Evolutionary conservation across 495 filamentous ascomycete genomes (phyloP), one percentile per base, ranked within the genome.

Genomic region (Penicillium tannophilum): DNA sequence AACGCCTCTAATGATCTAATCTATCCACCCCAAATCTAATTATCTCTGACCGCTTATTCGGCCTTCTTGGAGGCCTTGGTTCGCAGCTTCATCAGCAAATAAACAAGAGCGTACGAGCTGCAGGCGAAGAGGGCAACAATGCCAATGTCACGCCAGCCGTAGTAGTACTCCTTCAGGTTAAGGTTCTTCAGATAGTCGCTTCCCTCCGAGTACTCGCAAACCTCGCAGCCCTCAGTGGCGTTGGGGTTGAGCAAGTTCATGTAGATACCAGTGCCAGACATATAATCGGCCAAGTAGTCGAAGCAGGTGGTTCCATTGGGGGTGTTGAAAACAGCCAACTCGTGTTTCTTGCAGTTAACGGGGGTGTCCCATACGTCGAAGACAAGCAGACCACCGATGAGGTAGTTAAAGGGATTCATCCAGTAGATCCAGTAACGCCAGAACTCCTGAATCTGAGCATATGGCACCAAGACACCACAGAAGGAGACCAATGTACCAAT

Each of bases 371-470:
- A 86, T 16, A 89, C 68, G 10, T 72, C 79, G 12, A 80, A 80
- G 0, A 83, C 78, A 35, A 90, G 59, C 69, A 90, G 79, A 41
- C 79, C 79, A 54, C 76, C 78, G 48, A 90, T 83, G 8, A 89
- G 70, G 59, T 92, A 91, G 17, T 85, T 88, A 64, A 90, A 84
- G 7, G 89, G 88, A 33, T 86, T 87, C 60, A 90, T 71, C 54
- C 80, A 86, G 72, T 91, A 91, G 60, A 89, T 87, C 89, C 88
- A 91, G 81, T 91, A 92, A 17, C 82, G 74, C 58, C 88, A 88
- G 56, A 90, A 79, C 4, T 70, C 81, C 28, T 79, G 73, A 26
- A 89, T 87, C 51, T 78, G 70, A 1, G 50, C 51, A 47, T 77
- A 74, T 2, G 74, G 74, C 6, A 77, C 73, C 44, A 76, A 60